Conservation (phyloP, 2,329 filamentous ascomycete species). For the Neofusicoccum umdonicola region DNA sequence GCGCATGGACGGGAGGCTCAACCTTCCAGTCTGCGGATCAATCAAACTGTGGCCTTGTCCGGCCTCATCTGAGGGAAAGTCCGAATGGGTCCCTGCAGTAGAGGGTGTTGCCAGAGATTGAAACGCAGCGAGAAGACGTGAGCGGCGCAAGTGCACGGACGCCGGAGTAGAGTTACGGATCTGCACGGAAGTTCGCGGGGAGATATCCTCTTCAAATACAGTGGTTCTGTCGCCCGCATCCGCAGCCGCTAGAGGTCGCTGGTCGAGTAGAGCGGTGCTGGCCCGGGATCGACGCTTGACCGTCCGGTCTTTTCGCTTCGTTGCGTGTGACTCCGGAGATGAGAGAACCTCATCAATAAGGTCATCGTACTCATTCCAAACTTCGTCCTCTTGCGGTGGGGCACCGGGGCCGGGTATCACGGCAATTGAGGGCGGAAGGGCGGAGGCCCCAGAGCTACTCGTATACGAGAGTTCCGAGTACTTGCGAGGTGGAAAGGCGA, state of each 20-base stretch:
- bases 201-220: slow-evolving; percentile 12
- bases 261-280: neutral
- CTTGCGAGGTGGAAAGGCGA: slow-evolving; percentile 71
- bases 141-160: slow-evolving; percentile 48
- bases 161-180: slow-evolving; percentile 10
- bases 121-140: slow-evolving; percentile 51
- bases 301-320: neutral
- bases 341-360: slow-evolving; percentile 68
- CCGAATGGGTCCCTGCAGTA: slow-evolving; percentile 22
- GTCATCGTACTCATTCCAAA: slow-evolving; percentile 94
- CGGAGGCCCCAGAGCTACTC: slow-evolving; percentile 62
- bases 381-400: slow-evolving; percentile 74
- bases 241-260: neutral
- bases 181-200: slow-evolving; percentile 8
- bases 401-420: slow-evolving; percentile 62
- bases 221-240: slow-evolving; percentile 4
- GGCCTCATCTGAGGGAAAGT: neutral
- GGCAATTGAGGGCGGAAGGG: slow-evolving; percentile 62
- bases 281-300: slow-evolving; percentile 6
- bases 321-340: slow-evolving; percentile 3
- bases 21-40: slow-evolving; percentile 5
- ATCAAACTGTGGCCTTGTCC: neutral
- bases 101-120: slow-evolving; percentile 31
- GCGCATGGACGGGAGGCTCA: slow-evolving; percentile 18
- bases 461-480: slow-evolving; percentile 67